Evolutionary conservation across 2,329 filamentous ascomycete genomes (phyloP).

Genomic region (Sarocladium strictum): DNA sequence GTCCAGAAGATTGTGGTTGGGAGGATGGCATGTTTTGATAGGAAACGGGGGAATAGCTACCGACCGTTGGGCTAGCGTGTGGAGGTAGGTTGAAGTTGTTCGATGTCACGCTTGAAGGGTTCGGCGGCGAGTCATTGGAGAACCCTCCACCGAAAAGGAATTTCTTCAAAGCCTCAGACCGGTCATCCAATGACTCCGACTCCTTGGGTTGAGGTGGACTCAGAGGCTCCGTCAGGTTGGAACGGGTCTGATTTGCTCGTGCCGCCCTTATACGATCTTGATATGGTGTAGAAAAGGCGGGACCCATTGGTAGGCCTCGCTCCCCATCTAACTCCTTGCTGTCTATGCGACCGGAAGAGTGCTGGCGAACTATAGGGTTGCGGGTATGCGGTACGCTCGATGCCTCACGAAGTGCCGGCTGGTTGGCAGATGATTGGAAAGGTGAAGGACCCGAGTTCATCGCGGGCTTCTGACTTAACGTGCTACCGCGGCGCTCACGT

Average conservation of each 20-base stretch:
- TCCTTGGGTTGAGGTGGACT: not conserved
- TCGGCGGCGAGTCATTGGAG: not conserved
- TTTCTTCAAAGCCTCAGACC: constrained; percentile 48
- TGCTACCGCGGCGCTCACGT: constrained; percentile 48
- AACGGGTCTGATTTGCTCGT: constrained; percentile 27
- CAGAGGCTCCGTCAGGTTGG: constrained; percentile 5
- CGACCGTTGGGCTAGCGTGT: not conserved
- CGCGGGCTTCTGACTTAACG: constrained; percentile 15
- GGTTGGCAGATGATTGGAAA: constrained; percentile 5
- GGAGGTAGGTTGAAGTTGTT: not conserved
- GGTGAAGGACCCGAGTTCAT: not conserved
- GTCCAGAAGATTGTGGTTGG: constrained; percentile 11
- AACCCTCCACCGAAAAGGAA: constrained; percentile 38
- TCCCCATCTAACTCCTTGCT: constrained; percentile 57
- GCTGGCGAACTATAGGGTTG: constrained; percentile 17
- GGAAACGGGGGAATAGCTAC: not conserved
- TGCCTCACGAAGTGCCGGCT: constrained; percentile 12
- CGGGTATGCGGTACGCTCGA: constrained; percentile 17
- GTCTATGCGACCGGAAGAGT: constrained; percentile 19
- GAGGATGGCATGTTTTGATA: not conserved
- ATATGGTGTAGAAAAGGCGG: constrained; percentile 63
- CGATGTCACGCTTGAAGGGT: not conserved
- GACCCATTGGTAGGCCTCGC: constrained; percentile 49
- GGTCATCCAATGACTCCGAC: constrained; percentile 20
- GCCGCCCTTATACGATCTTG: constrained; percentile 55